Evolutionary conservation across 441 rosid species (phyloP).

Genomic region (Viola pubescens): DNA sequence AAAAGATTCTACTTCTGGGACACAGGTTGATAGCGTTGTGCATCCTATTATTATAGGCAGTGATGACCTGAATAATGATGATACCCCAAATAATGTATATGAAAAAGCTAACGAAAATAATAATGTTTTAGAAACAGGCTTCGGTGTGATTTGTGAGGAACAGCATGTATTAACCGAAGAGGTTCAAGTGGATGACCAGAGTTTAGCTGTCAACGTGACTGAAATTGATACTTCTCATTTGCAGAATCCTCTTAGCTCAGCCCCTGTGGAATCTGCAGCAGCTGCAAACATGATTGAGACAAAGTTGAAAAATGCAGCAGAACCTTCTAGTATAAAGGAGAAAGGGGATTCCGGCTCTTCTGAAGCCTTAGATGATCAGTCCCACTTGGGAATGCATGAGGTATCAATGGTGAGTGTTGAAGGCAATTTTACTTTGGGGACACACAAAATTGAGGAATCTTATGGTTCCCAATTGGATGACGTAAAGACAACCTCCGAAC

Average conservation of each 20-base stretch:
- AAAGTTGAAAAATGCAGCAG: slow-evolving; percentile 22
- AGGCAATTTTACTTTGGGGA: slow-evolving; percentile 19
- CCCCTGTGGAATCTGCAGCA: slow-evolving; percentile 22
- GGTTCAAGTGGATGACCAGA: slow-evolving; percentile 19
- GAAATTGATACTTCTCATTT: slow-evolving; percentile 21
- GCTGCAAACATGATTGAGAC: slow-evolving; percentile 23
- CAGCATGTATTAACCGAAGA: slow-evolving; percentile 15
- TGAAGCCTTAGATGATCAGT: slow-evolving; percentile 23
- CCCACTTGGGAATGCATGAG: slow-evolving; percentile 15
- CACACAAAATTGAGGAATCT: slow-evolving; percentile 24
- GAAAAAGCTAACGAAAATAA: slow-evolving; percentile 21
- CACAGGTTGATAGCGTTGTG: slow-evolving; percentile 27
- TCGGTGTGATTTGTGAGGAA: slow-evolving; percentile 18
- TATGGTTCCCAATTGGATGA: slow-evolving; percentile 21
- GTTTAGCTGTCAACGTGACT: slow-evolving; percentile 22
- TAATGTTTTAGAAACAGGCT: slow-evolving; percentile 23
- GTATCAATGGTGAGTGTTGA: slow-evolving; percentile 17
- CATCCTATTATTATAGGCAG: slow-evolving; percentile 16
- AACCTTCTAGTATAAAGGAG: slow-evolving; percentile 23
- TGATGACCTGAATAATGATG: slow-evolving; percentile 32
- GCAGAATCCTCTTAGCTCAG: slow-evolving; percentile 19
- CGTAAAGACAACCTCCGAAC: slow-evolving; percentile 19
- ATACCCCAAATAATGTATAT: slow-evolving; percentile 20
- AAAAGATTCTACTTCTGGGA: slow-evolving; percentile 32
- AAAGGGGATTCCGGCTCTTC: slow-evolving; percentile 29